A percentile compares a stretch with the other conserved stretches of the same genome.
Evolutionary conservation across 129 eudicot species (phyloP).

Genomic region (Escallonia rubra): DNA sequence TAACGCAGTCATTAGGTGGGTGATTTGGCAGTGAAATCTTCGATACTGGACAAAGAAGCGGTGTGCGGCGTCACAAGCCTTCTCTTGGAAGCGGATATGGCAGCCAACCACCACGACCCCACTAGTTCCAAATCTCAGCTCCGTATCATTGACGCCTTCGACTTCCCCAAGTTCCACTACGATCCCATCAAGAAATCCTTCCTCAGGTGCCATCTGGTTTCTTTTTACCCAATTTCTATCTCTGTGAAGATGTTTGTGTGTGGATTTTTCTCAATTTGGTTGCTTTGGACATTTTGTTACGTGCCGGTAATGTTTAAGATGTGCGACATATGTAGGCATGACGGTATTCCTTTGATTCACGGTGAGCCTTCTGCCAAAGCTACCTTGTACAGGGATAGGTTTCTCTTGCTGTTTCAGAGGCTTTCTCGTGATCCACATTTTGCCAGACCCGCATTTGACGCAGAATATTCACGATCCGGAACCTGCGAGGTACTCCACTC

Average conservation of each 20-base stretch:
- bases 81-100: conserved; percentile 45
- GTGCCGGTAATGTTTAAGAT: too few relatives aligned
- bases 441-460: conserved; percentile 63
- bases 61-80: conserved; percentile 46
- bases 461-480: conserved; percentile 56
- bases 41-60: conserved; percentile 70
- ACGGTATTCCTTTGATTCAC: conserved; percentile 66
- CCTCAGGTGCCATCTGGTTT: conserved; percentile 36
- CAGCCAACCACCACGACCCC: conserved; percentile 21
- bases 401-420: conserved; percentile 79
- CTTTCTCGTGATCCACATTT: conserved; percentile 84
- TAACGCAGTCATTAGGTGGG: not conserved
- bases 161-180: conserved; percentile 63
- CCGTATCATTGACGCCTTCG: conserved; percentile 59
- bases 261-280: too few relatives aligned
- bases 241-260: too few relatives aligned
- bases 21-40: conserved; percentile 68
- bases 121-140: conserved; percentile 30
- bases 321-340: conserved; percentile 35
- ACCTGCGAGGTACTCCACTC: conserved; percentile 65
- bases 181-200: conserved; percentile 72
- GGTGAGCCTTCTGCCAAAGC: conserved; percentile 87
- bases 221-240: not conserved
- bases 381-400: conserved; percentile 75
- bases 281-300: too few relatives aligned